Percentiles rank a stretch among this genome's conserved stretches.
Evolutionary conservation across 345 rosid species (phyloP).

Genomic region (Salix caprea): DNA sequence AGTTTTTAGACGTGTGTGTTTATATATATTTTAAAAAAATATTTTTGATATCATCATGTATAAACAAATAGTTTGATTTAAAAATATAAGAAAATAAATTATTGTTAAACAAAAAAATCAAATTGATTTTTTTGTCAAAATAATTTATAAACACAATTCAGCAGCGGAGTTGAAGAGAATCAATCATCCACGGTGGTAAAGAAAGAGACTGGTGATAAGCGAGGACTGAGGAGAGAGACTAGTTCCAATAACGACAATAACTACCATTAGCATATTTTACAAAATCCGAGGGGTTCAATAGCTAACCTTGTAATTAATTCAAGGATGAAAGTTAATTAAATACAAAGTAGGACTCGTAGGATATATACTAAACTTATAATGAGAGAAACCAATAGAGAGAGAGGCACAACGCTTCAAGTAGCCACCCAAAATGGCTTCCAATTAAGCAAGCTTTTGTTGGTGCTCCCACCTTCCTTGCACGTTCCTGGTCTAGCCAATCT

Average conservation of each 20-base stretch:
- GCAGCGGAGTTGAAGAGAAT: too few species aligned
- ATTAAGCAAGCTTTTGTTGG: constrained; percentile 1
- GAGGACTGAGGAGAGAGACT: background rate
- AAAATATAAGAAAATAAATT: too few species aligned
- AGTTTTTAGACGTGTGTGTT: background rate
- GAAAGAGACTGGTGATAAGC: background rate
- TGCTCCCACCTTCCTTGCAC: constrained; percentile 18
- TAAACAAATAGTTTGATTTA: too few species aligned
- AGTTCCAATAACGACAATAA: constrained; percentile 15
- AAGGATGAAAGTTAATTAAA: background rate
- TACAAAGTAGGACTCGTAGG: too few species aligned
- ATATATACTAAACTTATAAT: background rate
- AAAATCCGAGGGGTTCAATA: background rate
- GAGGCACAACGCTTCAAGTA: background rate
- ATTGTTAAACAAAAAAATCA: too few species aligned
- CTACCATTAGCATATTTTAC: constrained; percentile 15
- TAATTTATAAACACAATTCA: too few species aligned
- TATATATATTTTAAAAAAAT: too few species aligned
- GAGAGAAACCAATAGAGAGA: background rate
- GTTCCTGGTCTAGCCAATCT: constrained; percentile 2
- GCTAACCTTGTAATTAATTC: background rate
- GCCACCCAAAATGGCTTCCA: constrained; percentile 20
- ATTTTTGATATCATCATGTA: too few species aligned
- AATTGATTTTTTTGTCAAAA: too few species aligned
- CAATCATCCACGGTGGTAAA: background rate